These are phyloP conservation scores for Sphaceloma murrayae DNA, from an alignment of 2,329 filamentous ascomycete species.

Conservation along the genomic window DNA sequence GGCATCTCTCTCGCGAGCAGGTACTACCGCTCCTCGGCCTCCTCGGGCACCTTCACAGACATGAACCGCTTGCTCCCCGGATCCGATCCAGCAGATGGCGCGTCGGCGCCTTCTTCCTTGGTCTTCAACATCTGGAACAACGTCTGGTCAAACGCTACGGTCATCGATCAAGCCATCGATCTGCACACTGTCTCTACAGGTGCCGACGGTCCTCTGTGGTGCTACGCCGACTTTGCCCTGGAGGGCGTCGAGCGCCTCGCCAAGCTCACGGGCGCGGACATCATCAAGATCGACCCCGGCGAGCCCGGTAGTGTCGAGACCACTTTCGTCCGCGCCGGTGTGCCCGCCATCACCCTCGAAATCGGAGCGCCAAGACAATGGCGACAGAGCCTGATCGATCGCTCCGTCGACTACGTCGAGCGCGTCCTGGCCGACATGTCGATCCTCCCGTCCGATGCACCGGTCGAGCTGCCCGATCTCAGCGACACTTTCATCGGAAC, in stretches of 20 bases:
- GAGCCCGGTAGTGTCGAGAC: conserved; percentile 34
- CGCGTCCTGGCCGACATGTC: conserved; percentile 25
- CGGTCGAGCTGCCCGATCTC: not conserved
- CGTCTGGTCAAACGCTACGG: conserved; percentile 31
- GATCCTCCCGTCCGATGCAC: conserved; percentile 17
- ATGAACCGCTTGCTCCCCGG: conserved; percentile 14
- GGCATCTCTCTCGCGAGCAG: conserved; percentile 33
- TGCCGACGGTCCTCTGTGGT: conserved; percentile 32
- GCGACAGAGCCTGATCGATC: conserved; percentile 30
- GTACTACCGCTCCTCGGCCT: conserved; percentile 25
- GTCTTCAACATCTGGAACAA: conserved; percentile 32
- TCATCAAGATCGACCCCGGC: conserved; percentile 33
- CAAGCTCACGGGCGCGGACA: conserved; percentile 33
- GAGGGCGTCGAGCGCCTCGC: conserved; percentile 32
- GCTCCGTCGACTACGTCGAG: conserved; percentile 27
- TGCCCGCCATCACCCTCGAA: conserved; percentile 33
- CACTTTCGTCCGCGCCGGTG: conserved; percentile 29
- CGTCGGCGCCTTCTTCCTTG: conserved; percentile 31
- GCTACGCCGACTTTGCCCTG: conserved; percentile 32
- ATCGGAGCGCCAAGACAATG: conserved; percentile 33
- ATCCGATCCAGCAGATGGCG: conserved; percentile 5
- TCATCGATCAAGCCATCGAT: conserved; percentile 34
- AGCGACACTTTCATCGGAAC: conserved; percentile 7
- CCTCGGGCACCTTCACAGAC: conserved; percentile 20
- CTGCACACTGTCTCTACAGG: conserved; percentile 32